Evolutionary conservation across 2,329 filamentous ascomycete genomes (phyloP).

Genomic region (Alternaria gaisen): DNA sequence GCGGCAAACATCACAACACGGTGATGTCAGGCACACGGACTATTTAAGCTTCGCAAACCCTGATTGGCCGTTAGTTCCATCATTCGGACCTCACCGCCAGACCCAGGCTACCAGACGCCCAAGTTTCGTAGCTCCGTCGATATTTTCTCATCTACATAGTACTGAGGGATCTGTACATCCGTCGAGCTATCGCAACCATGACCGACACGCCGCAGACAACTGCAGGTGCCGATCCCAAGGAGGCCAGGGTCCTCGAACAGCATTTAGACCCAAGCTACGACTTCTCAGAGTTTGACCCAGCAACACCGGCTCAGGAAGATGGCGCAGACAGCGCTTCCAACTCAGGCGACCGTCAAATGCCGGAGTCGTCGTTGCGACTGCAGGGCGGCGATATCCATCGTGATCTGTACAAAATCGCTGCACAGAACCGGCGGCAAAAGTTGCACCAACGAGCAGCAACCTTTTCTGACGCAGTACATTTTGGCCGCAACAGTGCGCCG

Average conservation of each 20-base stretch:
- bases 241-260: conserved; percentile 52
- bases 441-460: conserved; percentile 68
- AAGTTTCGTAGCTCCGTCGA: conserved; percentile 2
- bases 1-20: conserved; percentile 11
- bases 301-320: conserved; percentile 31
- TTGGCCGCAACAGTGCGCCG: conserved; percentile 18
- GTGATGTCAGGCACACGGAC: conserved; percentile 46
- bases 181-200: conserved; percentile 27
- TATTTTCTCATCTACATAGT: not conserved
- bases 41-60: conserved; percentile 34
- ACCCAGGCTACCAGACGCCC: conserved; percentile 14
- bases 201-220: conserved; percentile 39
- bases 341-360: conserved; percentile 29
- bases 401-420: conserved; percentile 77
- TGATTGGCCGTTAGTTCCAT: conserved; percentile 33
- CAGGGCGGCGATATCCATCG: conserved; percentile 82
- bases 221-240: conserved; percentile 38
- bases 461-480: conserved; percentile 65
- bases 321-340: conserved; percentile 37
- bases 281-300: conserved; percentile 56
- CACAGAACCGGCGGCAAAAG: conserved; percentile 58
- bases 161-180: conserved; percentile 2
- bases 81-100: conserved; percentile 28
- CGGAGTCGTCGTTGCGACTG: conserved; percentile 73
- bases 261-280: conserved; percentile 52